phyloP scores from a whole-genome alignment of 2,329 filamentous ascomycete genomes.

The Pseudocercospora macadamiae region DNA sequence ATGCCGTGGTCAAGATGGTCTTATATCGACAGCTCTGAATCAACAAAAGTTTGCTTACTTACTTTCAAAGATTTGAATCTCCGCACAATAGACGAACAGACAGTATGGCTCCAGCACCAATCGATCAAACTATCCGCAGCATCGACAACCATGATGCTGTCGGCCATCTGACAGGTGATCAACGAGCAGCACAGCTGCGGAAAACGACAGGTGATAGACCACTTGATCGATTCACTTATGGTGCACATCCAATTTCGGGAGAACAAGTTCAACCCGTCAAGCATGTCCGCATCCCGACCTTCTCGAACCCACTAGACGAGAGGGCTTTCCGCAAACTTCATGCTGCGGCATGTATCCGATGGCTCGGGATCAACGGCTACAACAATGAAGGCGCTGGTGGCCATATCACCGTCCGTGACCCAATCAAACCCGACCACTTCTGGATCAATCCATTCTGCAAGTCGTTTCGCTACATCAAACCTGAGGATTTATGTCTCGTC shows the following conservation, averaged over 20 bases:
- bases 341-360: conserved; percentile 24
- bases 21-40: not conserved
- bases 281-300: conserved; percentile 25
- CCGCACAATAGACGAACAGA: conserved; percentile 19
- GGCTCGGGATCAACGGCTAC: conserved; percentile 26
- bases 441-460: conserved; percentile 46
- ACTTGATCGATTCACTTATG: conserved; percentile 25
- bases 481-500: conserved; percentile 47
- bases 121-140: conserved; percentile 2
- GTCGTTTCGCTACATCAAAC: conserved; percentile 44
- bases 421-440: conserved; percentile 39
- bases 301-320: conserved; percentile 23
- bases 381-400: conserved; percentile 34
- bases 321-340: conserved; percentile 26
- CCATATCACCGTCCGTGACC: conserved; percentile 44
- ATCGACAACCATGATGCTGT: not conserved
- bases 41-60: too few relatives aligned
- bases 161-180: conserved; percentile 12
- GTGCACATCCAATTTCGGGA: conserved; percentile 25
- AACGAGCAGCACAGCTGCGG: conserved; percentile 22
- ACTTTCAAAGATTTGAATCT: too few relatives aligned
- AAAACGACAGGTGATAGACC: conserved; percentile 20
- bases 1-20: too few relatives aligned
- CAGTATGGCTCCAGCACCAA: conserved; percentile 27
- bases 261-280: conserved; percentile 23